phyloP scores from a whole-genome alignment of 148 eudicot genomes.

The Tetragonia tetragonoides region DNA sequence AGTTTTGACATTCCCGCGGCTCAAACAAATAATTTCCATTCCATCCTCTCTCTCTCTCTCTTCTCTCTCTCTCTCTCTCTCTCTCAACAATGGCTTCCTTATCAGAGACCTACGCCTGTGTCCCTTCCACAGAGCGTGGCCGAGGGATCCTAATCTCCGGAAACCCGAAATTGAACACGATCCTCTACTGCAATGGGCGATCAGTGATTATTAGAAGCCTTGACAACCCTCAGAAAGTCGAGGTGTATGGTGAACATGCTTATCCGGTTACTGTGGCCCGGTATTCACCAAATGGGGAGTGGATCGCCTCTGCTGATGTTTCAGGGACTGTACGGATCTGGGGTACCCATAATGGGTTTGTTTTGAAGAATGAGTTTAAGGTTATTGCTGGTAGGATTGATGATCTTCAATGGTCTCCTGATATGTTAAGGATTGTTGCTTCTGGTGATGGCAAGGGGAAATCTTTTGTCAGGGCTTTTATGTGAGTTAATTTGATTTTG shows the following conservation, averaged over 20 bases:
- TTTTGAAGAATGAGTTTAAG: constrained; percentile 80
- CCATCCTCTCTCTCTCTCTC: constrained; percentile 9
- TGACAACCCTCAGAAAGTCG: constrained; percentile 54
- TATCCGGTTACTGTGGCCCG: constrained; percentile 85
- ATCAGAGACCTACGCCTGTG: constrained; percentile 81
- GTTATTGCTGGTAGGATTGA: constrained; percentile 87
- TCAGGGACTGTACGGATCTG: constrained; percentile 88
- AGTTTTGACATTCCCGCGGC: too few species aligned
- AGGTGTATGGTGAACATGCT: constrained; percentile 77
- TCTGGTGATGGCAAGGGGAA: constrained; percentile 95
- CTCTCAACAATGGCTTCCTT: constrained; percentile 41
- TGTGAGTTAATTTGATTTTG: constrained; percentile 41
- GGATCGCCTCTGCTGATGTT: constrained; percentile 92
- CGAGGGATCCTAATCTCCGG: constrained; percentile 90
- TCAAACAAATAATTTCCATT: constrained; percentile 11
- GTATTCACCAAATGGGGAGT: constrained; percentile 85
- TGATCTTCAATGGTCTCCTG: constrained; percentile 93
- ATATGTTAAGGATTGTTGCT: constrained; percentile 77
- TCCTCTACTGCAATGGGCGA: constrained; percentile 83
- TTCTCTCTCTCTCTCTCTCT: neutral
- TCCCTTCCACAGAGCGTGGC: constrained; percentile 89
- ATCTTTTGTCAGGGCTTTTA: constrained; percentile 82
- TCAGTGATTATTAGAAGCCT: constrained; percentile 79
- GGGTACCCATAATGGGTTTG: constrained; percentile 82
- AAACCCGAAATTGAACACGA: constrained; percentile 68